Evolutionary conservation across 768 basidiomycete species (phyloP).

Genomic region (Coprinopsis sp.): DNA sequence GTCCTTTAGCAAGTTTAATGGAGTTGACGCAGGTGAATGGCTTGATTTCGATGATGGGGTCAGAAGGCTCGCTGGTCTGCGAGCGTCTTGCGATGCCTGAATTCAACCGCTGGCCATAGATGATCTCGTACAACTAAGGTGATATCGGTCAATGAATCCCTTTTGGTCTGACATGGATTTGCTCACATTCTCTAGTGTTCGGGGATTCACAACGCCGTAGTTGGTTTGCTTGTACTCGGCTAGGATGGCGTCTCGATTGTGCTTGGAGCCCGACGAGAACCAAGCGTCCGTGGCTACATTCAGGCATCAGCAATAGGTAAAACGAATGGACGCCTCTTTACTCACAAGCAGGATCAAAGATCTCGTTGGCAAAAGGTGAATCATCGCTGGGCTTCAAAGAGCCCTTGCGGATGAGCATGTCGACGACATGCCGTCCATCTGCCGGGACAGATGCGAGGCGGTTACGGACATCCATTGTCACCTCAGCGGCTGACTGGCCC

Average conservation of each 20-base stretch:
- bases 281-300: conserved; percentile 35
- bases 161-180: neutral
- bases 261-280: conserved; percentile 34
- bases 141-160: neutral
- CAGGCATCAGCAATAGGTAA: neutral
- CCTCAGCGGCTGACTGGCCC: conserved; percentile 46
- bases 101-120: conserved; percentile 48
- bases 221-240: conserved; percentile 47
- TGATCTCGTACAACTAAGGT: conserved; percentile 42
- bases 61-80: conserved; percentile 8
- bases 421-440: conserved; percentile 31
- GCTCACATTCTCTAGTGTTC: conserved; percentile 38
- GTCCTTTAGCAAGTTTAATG: conserved; percentile 16
- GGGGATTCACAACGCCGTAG: conserved; percentile 49
- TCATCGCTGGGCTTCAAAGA: conserved; percentile 49
- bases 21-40: conserved; percentile 34
- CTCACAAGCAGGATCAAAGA: conserved; percentile 47
- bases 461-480: conserved; percentile 39
- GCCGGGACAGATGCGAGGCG: conserved; percentile 31
- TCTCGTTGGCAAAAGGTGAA: conserved; percentile 49
- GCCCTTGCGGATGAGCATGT: conserved; percentile 49
- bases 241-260: conserved; percentile 29
- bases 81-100: conserved; percentile 35
- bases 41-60: conserved; percentile 32
- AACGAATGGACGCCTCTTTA: neutral